phyloP scores from a whole-genome alignment of 148 eudicot species.

The Rhododendron molle region DNA sequence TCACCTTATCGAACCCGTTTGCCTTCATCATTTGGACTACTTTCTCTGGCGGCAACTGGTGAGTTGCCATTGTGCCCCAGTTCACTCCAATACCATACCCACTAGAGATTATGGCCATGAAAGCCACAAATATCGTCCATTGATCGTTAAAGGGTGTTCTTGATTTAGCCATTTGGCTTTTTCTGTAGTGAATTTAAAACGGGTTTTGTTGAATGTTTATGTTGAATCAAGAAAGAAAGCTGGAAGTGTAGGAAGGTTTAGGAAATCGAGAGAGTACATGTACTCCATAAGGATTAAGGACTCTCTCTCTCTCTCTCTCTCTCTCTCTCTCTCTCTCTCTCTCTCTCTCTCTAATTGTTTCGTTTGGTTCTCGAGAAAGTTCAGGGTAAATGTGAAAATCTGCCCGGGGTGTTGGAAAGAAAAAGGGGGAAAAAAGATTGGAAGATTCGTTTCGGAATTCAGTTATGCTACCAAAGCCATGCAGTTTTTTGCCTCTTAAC shows the following conservation, averaged over 20 bases:
- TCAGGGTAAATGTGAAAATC: constrained; percentile 1
- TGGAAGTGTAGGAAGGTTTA: not conserved
- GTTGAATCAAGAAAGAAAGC: constrained; percentile 1
- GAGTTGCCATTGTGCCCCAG: constrained; percentile 93
- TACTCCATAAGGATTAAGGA: not conserved
- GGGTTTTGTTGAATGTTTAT: not conserved
- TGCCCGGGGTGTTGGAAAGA: constrained; percentile 13
- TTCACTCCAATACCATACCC: constrained; percentile 72
- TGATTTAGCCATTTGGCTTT: not conserved
- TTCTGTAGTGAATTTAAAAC: not conserved
- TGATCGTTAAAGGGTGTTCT: not conserved
- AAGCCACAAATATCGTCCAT: constrained; percentile 2
- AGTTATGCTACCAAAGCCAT: not conserved
- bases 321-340: not conserved
- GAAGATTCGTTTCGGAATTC: not conserved
- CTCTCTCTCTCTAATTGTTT: constrained; percentile 3
- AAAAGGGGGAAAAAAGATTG: not conserved
- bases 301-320: not conserved
- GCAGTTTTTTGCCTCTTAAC: not conserved
- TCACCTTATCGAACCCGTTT: constrained; percentile 82
- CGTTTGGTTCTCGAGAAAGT: not conserved
- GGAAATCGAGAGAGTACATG: constrained; percentile 4
- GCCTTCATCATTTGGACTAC: constrained; percentile 76
- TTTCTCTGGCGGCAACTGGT: constrained; percentile 56
- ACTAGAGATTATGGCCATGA: constrained; percentile 9